Conservation (phyloP, 495 filamentous ascomycete species). For the Penicillium mononematosum region DNA sequence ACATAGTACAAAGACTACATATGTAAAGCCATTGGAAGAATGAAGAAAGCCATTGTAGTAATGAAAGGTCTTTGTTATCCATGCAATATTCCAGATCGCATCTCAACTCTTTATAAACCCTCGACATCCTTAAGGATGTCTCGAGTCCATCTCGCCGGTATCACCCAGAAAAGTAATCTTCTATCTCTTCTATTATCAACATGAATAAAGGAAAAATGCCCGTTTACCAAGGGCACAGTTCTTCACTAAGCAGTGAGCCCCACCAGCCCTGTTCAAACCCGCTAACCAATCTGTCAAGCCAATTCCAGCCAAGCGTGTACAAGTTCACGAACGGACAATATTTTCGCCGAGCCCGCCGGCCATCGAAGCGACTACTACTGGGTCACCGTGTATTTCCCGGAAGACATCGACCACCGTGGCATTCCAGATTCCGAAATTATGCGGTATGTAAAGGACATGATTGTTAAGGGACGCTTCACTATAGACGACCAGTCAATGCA, state of each 20-base stretch:
- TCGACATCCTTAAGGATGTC: neutral
- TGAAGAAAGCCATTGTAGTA: neutral
- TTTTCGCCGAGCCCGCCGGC: neutral
- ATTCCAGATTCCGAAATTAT: neutral
- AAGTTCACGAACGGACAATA: neutral
- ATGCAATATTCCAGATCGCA: neutral
- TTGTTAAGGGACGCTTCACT: neutral
- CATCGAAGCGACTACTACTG: constrained; percentile 6
- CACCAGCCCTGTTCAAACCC: too few species aligned
- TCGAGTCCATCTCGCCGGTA: neutral
- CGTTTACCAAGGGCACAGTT: neutral
- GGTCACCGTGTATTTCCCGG: neutral
- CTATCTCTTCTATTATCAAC: neutral
- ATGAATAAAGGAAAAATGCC: neutral
- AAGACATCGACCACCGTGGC: neutral
- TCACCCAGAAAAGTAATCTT: neutral
- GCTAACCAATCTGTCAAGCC: neutral
- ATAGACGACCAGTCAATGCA: neutral
- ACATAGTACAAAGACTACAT: neutral
- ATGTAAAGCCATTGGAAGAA: neutral
- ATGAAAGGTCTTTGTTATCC: neutral
- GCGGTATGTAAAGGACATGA: neutral
- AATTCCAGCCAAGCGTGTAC: constrained; percentile 4
- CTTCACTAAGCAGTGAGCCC: neutral
- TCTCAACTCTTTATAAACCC: neutral